Conservation (phyloP, 129 eudicot species). For the Flaveria ramosissima region DNA sequence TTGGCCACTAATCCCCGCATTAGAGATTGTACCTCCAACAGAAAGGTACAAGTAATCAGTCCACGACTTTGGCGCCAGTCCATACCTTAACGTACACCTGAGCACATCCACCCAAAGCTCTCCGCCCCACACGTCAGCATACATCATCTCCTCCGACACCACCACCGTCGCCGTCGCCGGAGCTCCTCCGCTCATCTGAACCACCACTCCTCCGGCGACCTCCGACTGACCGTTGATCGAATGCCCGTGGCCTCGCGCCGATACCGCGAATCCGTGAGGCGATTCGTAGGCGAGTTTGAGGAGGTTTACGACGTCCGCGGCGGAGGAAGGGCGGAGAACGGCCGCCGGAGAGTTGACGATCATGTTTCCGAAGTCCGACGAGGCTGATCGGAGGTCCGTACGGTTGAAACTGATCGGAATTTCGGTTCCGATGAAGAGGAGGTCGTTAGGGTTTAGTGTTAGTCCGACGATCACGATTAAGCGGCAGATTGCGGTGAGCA, state of each 20-base stretch:
- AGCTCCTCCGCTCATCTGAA: constrained; percentile 59
- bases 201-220: constrained; percentile 55
- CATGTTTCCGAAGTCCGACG: constrained; percentile 65
- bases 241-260: constrained; percentile 96
- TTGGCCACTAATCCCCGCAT: constrained; percentile 64
- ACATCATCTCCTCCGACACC: constrained; percentile 52
- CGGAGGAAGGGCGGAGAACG: constrained; percentile 62
- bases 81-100: constrained; percentile 39
- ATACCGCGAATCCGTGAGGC: constrained; percentile 51
- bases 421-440: constrained; percentile 36
- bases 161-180: neutral
- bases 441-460: constrained; percentile 55
- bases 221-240: constrained; percentile 88
- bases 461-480: constrained; percentile 66
- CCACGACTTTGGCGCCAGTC: constrained; percentile 58
- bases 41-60: constrained; percentile 56
- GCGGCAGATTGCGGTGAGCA: constrained; percentile 54
- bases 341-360: constrained; percentile 49
- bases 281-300: constrained; percentile 54
- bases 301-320: constrained; percentile 54
- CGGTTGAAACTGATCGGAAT: constrained; percentile 47
- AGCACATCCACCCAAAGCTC: constrained; percentile 57
- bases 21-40: constrained; percentile 58
- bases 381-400: constrained; percentile 45
- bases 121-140: constrained; percentile 54